Evolutionary conservation across 352 stramenopile species (phyloP).

Genomic region (Globisporangium canariense): DNA sequence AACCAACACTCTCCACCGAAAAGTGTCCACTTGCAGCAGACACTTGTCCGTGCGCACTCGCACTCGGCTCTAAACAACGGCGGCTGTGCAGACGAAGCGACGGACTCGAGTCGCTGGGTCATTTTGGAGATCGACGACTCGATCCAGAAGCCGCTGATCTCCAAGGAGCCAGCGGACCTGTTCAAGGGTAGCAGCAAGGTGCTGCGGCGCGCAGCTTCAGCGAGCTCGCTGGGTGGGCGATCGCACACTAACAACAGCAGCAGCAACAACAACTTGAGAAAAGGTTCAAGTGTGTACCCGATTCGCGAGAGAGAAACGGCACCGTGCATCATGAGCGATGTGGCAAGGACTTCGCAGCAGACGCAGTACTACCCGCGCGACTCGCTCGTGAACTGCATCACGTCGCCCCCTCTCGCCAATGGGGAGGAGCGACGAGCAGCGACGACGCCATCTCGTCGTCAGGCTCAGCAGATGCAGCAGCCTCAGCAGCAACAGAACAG

Average conservation of each 20-base stretch:
- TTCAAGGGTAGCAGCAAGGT: slow-evolving; percentile 17
- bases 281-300: slow-evolving; percentile 11
- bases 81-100: background rate
- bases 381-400: slow-evolving; percentile 19
- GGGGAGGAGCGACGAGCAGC: background rate
- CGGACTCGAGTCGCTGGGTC: slow-evolving; percentile 28
- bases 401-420: background rate
- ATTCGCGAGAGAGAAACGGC: slow-evolving; percentile 16
- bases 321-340: slow-evolving; percentile 13
- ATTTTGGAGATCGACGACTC: slow-evolving; percentile 57
- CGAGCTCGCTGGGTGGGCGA: background rate
- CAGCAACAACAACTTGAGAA: background rate
- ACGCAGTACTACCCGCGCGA: slow-evolving; percentile 15
- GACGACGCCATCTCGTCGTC: background rate
- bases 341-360: background rate
- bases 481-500: background rate
- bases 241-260: background rate
- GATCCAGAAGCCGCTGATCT: slow-evolving; percentile 15
- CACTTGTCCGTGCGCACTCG: slow-evolving; percentile 1
- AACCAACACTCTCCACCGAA: background rate
- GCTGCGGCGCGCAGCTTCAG: slow-evolving; percentile 13
- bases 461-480: background rate
- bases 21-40: background rate
- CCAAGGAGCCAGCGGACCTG: slow-evolving; percentile 3
- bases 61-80: slow-evolving; percentile 4